A percentile compares a stretch with the other conserved stretches of the same genome.
Conservation (phyloP, 371 early-diverging fungal species). For the Funneliformis caledonium region DNA sequence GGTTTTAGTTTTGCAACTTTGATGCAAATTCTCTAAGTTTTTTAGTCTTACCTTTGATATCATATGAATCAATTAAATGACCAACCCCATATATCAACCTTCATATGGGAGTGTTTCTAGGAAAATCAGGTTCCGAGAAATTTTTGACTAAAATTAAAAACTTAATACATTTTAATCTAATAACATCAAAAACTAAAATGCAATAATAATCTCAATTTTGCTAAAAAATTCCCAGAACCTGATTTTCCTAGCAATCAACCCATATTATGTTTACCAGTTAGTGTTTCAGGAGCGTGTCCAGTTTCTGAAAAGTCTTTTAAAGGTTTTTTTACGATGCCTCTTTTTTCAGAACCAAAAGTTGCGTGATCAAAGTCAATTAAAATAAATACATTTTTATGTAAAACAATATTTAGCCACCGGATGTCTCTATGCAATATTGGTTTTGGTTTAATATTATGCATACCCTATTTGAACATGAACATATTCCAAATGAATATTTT, state of each 20-base stretch:
- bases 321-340: background rate
- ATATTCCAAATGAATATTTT: slow-evolving; percentile 3
- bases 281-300: too few relatives aligned
- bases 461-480: background rate
- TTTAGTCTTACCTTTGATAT: background rate
- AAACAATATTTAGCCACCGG: slow-evolving; percentile 26
- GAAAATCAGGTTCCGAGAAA: too few relatives aligned
- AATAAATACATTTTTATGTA: slow-evolving; percentile 18
- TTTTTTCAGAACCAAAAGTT: slow-evolving; percentile 13
- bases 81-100: slow-evolving; percentile 10
- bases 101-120: too few relatives aligned
- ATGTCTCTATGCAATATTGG: slow-evolving; percentile 27
- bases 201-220: too few relatives aligned
- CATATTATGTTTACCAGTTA: too few relatives aligned
- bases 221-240: too few relatives aligned
- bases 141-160: too few relatives aligned
- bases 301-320: too few relatives aligned
- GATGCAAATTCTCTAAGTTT: background rate
- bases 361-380: slow-evolving; percentile 31
- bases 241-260: too few relatives aligned
- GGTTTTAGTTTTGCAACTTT: background rate
- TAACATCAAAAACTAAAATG: too few relatives aligned
- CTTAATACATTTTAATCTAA: too few relatives aligned
- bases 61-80: slow-evolving; percentile 5
- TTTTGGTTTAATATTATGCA: slow-evolving; percentile 21